Percentiles rank a stretch among this genome's conserved stretches.
Evolutionary conservation across 164 flowering plant species (phyloP).

Genomic region (Magnolia sinica): DNA sequence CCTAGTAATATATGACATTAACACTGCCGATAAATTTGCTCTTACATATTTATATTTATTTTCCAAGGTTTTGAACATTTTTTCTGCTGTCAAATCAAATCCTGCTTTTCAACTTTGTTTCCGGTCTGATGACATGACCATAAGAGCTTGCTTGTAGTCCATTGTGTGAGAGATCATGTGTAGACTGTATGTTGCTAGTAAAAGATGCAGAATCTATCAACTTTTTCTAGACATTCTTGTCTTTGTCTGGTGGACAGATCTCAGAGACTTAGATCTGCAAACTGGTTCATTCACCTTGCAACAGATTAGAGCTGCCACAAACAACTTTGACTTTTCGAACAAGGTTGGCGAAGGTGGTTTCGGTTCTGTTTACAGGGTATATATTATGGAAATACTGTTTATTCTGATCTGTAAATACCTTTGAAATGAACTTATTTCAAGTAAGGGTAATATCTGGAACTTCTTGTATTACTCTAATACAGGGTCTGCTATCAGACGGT

Average conservation of each 20-base stretch:
- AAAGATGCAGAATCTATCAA: neutral
- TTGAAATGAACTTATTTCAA: neutral
- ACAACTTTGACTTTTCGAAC: slow-evolving; percentile 38
- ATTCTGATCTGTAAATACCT: neutral
- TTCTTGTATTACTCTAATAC: neutral
- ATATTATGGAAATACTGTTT: neutral
- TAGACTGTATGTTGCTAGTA: neutral
- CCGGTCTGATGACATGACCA: too few species aligned
- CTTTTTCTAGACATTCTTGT: neutral
- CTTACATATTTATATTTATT: too few species aligned
- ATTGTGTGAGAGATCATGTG: neutral
- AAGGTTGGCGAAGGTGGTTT: slow-evolving; percentile 75
- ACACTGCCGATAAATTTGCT: too few species aligned
- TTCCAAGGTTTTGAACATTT: neutral
- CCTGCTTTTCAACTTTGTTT: too few species aligned
- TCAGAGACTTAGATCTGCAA: slow-evolving; percentile 34
- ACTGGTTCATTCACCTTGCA: slow-evolving; percentile 34
- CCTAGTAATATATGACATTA: too few species aligned
- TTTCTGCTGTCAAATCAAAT: too few species aligned
- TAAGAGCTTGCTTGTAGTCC: too few species aligned
- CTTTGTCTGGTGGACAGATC: slow-evolving; percentile 15
- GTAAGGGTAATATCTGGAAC: neutral
- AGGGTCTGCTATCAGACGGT: slow-evolving; percentile 40
- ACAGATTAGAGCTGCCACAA: slow-evolving; percentile 50
- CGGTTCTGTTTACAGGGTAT: slow-evolving; percentile 54